These are phyloP conservation scores for Filobasidium uniguttulatum DNA, from an alignment of 1,284 basidiomycete species.

Conservation along the genomic window DNA sequence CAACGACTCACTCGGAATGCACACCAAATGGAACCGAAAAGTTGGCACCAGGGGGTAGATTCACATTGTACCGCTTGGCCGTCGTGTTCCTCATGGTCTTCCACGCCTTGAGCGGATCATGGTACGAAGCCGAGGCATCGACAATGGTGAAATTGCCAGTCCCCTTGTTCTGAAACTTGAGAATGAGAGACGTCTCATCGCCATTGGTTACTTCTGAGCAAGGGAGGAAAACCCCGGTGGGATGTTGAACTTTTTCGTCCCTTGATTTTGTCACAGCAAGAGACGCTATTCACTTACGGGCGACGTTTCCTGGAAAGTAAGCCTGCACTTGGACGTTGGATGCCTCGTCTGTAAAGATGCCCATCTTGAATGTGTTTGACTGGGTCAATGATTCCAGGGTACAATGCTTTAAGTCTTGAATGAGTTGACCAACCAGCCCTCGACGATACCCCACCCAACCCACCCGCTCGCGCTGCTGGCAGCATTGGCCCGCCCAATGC, in stretches of 20 bases:
- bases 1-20: slow-evolving; percentile 60
- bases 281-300: slow-evolving; percentile 1
- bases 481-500: too few species aligned
- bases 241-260: too few species aligned
- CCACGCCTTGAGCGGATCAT: slow-evolving; percentile 50
- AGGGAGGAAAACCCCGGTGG: too few species aligned
- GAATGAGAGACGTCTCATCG: slow-evolving; percentile 55
- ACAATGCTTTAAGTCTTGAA: too few species aligned
- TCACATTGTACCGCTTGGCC: slow-evolving; percentile 47
- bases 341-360: slow-evolving; percentile 5
- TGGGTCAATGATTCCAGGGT: too few species aligned
- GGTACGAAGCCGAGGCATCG: slow-evolving; percentile 56
- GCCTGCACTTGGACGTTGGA: slow-evolving; percentile 6
- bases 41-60: slow-evolving; percentile 51
- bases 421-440: too few species aligned
- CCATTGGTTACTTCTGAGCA: slow-evolving; percentile 53
- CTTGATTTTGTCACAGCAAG: background rate
- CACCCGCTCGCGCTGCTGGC: too few species aligned
- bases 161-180: slow-evolving; percentile 62
- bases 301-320: background rate
- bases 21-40: slow-evolving; percentile 60
- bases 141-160: slow-evolving; percentile 60
- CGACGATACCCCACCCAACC: too few species aligned
- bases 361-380: background rate
- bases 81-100: slow-evolving; percentile 47